Evolutionary conservation across 106 monocot species (phyloP).

Genomic region (Dendrobium chrysotoxum): DNA sequence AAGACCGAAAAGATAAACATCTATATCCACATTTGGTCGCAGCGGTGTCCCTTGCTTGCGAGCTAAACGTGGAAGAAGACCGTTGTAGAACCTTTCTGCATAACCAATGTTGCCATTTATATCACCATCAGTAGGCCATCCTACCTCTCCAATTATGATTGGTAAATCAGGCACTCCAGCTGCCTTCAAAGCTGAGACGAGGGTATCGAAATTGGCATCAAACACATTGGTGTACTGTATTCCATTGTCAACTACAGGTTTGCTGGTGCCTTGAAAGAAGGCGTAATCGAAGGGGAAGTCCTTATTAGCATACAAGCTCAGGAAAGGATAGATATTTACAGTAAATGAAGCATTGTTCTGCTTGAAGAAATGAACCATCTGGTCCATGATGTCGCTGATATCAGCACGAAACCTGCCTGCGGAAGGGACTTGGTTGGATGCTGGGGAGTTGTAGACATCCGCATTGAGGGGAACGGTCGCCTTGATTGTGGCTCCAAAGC

Average conservation of each 20-base stretch:
- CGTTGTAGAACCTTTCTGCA: slow-evolving; percentile 46
- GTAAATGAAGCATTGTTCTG: slow-evolving; percentile 41
- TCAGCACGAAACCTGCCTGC: slow-evolving; percentile 41
- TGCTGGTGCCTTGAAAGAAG: slow-evolving; percentile 38
- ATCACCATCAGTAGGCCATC: slow-evolving; percentile 55
- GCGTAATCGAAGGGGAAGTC: slow-evolving; percentile 52
- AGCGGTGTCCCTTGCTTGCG: slow-evolving; percentile 37
- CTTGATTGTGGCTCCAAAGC: slow-evolving; percentile 34
- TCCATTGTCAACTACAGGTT: slow-evolving; percentile 13
- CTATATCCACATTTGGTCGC: slow-evolving; percentile 29
- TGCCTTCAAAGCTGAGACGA: slow-evolving; percentile 39
- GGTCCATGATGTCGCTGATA: slow-evolving; percentile 35
- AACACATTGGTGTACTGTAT: slow-evolving; percentile 54
- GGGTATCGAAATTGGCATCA: slow-evolving; percentile 54
- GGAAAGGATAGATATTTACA: slow-evolving; percentile 57
- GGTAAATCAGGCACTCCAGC: slow-evolving; percentile 28
- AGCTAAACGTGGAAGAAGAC: slow-evolving; percentile 24
- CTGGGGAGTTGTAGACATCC: slow-evolving; percentile 47
- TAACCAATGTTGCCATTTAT: slow-evolving; percentile 23
- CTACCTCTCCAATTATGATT: slow-evolving; percentile 40
- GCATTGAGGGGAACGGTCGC: slow-evolving; percentile 69
- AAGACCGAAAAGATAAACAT: slow-evolving; percentile 50
- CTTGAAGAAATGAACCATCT: slow-evolving; percentile 39
- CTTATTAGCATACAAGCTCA: slow-evolving; percentile 33
- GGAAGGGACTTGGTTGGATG: slow-evolving; percentile 26